Conservation (phyloP, 192 early-diverging fungal species). For the Backusella liffmaniae region DNA sequence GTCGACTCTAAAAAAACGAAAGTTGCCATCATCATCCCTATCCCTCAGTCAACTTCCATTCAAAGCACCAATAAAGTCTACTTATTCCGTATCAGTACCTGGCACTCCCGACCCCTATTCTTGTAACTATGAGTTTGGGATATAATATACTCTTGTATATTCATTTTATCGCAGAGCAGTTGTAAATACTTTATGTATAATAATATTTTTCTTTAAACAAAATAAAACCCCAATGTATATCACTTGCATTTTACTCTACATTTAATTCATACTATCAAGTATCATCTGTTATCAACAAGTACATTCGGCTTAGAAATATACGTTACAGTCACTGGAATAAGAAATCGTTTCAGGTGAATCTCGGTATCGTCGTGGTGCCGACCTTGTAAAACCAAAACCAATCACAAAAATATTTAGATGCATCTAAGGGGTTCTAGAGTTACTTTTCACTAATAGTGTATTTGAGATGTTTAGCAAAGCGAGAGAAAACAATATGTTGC, state of each 20-base stretch:
- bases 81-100: conserved; percentile 15
- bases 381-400: neutral
- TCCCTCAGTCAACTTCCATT: conserved; percentile 13
- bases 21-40: conserved; percentile 1
- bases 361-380: neutral
- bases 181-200: neutral
- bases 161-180: neutral
- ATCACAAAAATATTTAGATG: neutral
- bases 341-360: neutral
- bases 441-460: no score
- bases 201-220: neutral
- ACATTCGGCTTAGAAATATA: neutral
- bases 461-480: neutral
- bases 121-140: conserved; percentile 5
- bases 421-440: neutral
- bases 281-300: neutral
- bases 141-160: conserved; percentile 8
- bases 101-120: conserved; percentile 10
- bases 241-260: neutral
- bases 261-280: neutral
- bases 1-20: neutral
- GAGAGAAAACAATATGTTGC: neutral
- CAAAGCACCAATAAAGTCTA: conserved; percentile 13
- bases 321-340: neutral
- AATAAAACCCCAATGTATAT: neutral